phyloP scores from a whole-genome alignment of 345 rosid species.

The Tarenaya hassleriana region DNA sequence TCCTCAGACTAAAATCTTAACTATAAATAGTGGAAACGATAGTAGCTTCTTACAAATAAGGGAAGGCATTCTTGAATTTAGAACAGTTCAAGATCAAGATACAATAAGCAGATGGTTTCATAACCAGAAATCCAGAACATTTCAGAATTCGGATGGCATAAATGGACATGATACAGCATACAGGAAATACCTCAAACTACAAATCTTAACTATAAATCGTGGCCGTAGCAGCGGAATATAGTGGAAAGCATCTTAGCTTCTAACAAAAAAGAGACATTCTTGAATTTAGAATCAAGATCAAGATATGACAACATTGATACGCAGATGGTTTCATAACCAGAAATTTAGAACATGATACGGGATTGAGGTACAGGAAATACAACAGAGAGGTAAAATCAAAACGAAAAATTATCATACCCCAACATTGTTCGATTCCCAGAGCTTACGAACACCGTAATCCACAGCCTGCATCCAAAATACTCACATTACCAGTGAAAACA shows the following conservation, averaged over 20 bases:
- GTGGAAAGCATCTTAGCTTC: not conserved
- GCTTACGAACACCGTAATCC: slow-evolving; percentile 87
- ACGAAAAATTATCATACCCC: slow-evolving; percentile 61
- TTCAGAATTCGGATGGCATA: no score
- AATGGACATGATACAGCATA: no score
- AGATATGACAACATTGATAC: not conserved
- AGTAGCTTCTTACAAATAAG: no score
- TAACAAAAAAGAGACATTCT: not conserved
- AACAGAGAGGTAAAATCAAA: not conserved
- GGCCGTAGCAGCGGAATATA: not conserved
- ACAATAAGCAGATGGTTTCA: no score
- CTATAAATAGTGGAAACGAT: no score
- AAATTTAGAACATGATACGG: not conserved
- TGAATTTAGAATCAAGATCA: not conserved
- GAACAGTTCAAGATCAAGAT: no score
- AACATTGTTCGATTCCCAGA: slow-evolving; percentile 86
- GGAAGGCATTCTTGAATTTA: no score
- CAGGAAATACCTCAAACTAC: no score
- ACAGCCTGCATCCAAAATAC: slow-evolving; percentile 58
- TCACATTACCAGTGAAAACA: not conserved
- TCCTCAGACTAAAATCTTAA: no score
- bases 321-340: no score
- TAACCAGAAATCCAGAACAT: no score
- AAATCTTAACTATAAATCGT: not conserved
- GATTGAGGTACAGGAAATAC: not conserved